Evolutionary conservation across 2,329 filamentous ascomycete species (phyloP).

Genomic region (Fusarium beomiforme): DNA sequence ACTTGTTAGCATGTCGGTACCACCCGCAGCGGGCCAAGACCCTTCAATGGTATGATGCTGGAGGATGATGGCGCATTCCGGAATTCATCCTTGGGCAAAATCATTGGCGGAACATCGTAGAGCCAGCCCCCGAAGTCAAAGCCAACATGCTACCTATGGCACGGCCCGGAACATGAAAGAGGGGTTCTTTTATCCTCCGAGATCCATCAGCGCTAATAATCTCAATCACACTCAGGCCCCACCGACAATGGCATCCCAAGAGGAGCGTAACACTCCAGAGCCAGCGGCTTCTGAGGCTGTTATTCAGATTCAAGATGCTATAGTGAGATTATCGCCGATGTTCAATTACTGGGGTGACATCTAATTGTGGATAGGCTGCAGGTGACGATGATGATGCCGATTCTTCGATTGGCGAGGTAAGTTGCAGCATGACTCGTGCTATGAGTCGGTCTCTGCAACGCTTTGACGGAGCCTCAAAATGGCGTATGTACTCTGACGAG

Average conservation of each 20-base stretch:
- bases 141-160: not conserved
- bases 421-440: not conserved
- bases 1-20: not conserved
- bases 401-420: not conserved
- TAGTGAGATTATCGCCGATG: not conserved
- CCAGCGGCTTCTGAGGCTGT: not conserved
- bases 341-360: no score
- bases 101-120: not conserved
- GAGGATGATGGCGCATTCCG: not conserved
- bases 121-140: not conserved
- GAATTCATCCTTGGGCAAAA: not conserved
- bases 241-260: not conserved
- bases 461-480: not conserved
- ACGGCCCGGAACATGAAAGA: not conserved
- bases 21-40: not conserved
- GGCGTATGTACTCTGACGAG: not conserved
- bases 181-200: not conserved
- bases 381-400: not conserved
- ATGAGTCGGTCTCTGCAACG: not conserved
- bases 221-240: not conserved
- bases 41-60: not conserved
- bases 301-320: not conserved
- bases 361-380: not conserved
- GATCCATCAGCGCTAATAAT: not conserved
- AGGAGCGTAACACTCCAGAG: not conserved